phyloP scores from a whole-genome alignment of 2,329 filamentous ascomycete genomes.

The Colletotrichum magnum region DNA sequence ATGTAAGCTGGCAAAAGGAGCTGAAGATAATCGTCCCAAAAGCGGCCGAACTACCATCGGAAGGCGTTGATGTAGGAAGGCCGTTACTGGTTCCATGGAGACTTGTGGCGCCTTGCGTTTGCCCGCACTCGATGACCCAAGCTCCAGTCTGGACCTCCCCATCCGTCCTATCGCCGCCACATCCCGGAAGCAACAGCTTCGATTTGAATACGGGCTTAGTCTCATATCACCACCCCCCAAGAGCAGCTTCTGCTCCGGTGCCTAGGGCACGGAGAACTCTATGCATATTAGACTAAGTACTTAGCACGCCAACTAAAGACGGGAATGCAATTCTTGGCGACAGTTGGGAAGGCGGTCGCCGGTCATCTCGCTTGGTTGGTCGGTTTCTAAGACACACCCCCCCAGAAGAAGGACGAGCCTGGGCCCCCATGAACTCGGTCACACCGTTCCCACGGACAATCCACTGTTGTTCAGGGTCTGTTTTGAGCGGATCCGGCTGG shows the following conservation, averaged over 20 bases:
- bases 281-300: not conserved
- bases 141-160: not conserved
- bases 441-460: conserved; percentile 17
- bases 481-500: conserved; percentile 26
- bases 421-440: conserved; percentile 12
- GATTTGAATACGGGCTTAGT: conserved; percentile 3
- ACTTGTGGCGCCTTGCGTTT: not conserved
- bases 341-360: conserved; percentile 4
- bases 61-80: conserved; percentile 15
- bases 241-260: no score
- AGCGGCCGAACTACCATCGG: not conserved
- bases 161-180: conserved; percentile 11
- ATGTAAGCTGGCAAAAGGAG: not conserved
- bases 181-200: conserved; percentile 25
- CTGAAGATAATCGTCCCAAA: conserved; percentile 28
- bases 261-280: no score
- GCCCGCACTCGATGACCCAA: not conserved
- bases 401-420: not conserved
- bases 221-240: not conserved
- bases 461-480: not conserved
- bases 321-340: conserved; percentile 21
- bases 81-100: conserved; percentile 25
- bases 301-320: conserved; percentile 11
- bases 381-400: conserved; percentile 16
- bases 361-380: conserved; percentile 20